Conservation (phyloP, 495 filamentous ascomycete genomes). For the Penicillium soppii region DNA sequence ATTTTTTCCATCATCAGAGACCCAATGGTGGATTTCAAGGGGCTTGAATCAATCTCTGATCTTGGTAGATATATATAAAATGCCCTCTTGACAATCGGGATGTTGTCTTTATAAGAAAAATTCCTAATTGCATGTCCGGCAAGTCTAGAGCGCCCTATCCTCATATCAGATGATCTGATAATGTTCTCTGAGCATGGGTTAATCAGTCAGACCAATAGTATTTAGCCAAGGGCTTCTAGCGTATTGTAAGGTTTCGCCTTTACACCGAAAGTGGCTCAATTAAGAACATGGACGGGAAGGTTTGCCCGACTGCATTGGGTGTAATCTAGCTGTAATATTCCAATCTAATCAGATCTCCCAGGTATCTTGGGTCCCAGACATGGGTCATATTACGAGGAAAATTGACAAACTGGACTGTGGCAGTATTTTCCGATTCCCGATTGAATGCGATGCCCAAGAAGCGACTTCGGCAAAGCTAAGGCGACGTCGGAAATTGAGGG, state of each 20-base stretch:
- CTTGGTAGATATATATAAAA: too few relatives aligned
- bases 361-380: too few relatives aligned
- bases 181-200: not conserved
- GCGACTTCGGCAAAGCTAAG: not conserved
- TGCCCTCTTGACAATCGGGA: too few relatives aligned
- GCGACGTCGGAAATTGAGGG: not conserved
- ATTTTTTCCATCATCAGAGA: not conserved
- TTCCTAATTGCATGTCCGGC: not conserved
- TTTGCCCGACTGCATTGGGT: not conserved
- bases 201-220: not conserved
- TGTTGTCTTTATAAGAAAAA: not conserved
- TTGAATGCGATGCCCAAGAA: too few relatives aligned
- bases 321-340: too few relatives aligned
- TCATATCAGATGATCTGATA: conserved; percentile 18
- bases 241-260: not conserved
- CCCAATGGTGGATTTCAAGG: not conserved
- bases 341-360: not conserved
- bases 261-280: not conserved
- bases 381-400: too few relatives aligned
- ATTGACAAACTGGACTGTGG: too few relatives aligned
- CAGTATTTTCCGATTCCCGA: not conserved
- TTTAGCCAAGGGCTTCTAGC: not conserved
- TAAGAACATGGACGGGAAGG: not conserved
- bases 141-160: not conserved
- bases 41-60: too few relatives aligned